Evolutionary conservation across 129 eudicot species (phyloP).

Genomic region (Mikania micrantha): DNA sequence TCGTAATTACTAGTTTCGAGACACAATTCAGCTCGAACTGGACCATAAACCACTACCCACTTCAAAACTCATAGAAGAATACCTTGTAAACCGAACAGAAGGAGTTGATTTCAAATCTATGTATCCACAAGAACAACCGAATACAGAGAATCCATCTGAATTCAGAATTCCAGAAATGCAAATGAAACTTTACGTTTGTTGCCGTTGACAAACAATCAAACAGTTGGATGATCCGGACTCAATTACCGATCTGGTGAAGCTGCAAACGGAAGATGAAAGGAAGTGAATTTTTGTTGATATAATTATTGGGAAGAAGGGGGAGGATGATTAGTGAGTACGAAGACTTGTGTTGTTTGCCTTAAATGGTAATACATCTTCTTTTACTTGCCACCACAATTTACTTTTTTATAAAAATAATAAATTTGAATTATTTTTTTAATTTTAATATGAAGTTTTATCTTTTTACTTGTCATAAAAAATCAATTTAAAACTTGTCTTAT

Average conservation of each 20-base stretch:
- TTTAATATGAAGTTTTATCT: no score
- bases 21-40: slow-evolving; percentile 6
- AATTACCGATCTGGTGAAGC: slow-evolving; percentile 20
- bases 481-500: no score
- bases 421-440: no score
- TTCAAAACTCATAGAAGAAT: not conserved
- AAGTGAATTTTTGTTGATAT: slow-evolving; percentile 30
- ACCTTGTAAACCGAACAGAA: slow-evolving; percentile 8
- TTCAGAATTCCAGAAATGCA: slow-evolving; percentile 12
- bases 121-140: not conserved
- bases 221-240: slow-evolving; percentile 7
- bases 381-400: no score
- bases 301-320: slow-evolving; percentile 13
- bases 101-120: slow-evolving; percentile 16
- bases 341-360: slow-evolving; percentile 20
- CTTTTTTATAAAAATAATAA: no score
- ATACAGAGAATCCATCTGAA: not conserved
- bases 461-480: no score
- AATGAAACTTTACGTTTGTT: not conserved
- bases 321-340: slow-evolving; percentile 9
- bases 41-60: not conserved
- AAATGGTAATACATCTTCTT: slow-evolving; percentile 9
- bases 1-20: not conserved
- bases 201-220: not conserved
- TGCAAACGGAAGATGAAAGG: not conserved